Evolutionary conservation across 192 early-diverging fungal genomes (phyloP).

Genomic region (Podochytrium sp.): DNA sequence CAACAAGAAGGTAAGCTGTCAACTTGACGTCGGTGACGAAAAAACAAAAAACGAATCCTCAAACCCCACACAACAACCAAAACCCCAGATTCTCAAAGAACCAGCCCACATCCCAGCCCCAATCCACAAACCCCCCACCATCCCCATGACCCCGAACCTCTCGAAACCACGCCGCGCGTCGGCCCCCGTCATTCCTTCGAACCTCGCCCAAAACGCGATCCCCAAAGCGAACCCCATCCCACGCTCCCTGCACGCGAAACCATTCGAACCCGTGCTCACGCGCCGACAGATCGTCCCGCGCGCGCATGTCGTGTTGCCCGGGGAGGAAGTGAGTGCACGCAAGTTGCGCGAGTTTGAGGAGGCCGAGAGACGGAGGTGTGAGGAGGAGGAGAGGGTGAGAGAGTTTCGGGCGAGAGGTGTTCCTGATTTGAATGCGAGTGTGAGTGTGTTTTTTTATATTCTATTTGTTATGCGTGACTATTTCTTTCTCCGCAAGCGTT

Average conservation of each 20-base stretch:
- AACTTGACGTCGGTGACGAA: not conserved
- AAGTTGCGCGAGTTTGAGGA: conserved; percentile 62
- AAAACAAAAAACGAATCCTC: not conserved
- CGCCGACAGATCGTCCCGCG: conserved; percentile 35
- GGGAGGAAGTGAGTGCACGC: conserved; percentile 59
- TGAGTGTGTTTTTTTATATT: conserved; percentile 3
- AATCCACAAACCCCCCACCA: conserved; percentile 29
- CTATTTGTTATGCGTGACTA: no score
- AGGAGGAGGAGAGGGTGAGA: conserved; percentile 44
- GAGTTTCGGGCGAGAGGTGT: conserved; percentile 21
- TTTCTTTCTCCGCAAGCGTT: no score
- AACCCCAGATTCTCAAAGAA: conserved; percentile 36
- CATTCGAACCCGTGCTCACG: conserved; percentile 45
- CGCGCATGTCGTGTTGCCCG: conserved; percentile 64
- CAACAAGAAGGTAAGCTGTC: conserved; percentile 34
- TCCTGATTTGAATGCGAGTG: conserved; percentile 9
- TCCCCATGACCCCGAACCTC: conserved; percentile 50
- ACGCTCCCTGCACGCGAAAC: conserved; percentile 31
- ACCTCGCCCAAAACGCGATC: conserved; percentile 31
- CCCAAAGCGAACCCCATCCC: conserved; percentile 55
- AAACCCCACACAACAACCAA: no score
- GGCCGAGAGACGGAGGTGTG: conserved; percentile 34
- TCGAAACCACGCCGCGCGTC: conserved; percentile 39
- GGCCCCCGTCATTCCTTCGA: not conserved
- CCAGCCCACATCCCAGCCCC: conserved; percentile 32